Base-by-base conservation (phyloP, 73 alveolate genomes). In the Effrenium voratum region DNA sequence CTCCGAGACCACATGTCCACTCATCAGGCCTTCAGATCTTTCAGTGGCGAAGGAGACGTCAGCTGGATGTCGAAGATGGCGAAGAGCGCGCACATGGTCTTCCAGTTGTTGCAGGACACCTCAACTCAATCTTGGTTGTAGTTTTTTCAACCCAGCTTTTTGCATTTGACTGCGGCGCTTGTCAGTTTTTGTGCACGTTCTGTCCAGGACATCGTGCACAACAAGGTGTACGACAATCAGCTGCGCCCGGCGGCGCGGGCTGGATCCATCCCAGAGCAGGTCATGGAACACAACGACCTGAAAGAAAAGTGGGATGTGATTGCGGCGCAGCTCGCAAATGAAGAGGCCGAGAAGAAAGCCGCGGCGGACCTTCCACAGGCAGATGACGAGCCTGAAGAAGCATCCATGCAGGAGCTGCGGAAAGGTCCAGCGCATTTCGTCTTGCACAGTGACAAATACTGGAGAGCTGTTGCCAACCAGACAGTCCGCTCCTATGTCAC, bases 381-480 rank as follows among this genome's bases (percentile, higher is more conserved):
- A 36, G 83, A 26, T 30, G 46, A 8, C 34, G 83, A 72, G 49
- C 49, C 34, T 30, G 50, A 72, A 28, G 44, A n/a, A 5, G 46
- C 34, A n/a, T 26, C n/a, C 15, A 41, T 66, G 79, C 43, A 66
- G 32, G 19, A 36, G 15, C 41, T 66, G 79, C 47, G 84, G 55
- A 19, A 13, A 28, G 55, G 38, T 28, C 84, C 84, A 28, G 10
- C 49, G 6, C 32, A 49, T 15, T 40, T 36, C 36, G 50, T 16
- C n/a, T 52, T 15, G 24, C 15, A 40, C 84, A 73, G 55, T 44
- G 66, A 40, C 10, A 44, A 43, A 4, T 77, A 43, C 40, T 76
- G 87, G 87, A 38, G 22, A 43, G 60, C 63, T 34, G 87, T 76
- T 3, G 87, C 63, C 32, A 77, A 77, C 87, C 87, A 77, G 40